Base-by-base conservation (phyloP, 1,284 basidiomycete species). In the Paramarasmius palmivorus region DNA sequence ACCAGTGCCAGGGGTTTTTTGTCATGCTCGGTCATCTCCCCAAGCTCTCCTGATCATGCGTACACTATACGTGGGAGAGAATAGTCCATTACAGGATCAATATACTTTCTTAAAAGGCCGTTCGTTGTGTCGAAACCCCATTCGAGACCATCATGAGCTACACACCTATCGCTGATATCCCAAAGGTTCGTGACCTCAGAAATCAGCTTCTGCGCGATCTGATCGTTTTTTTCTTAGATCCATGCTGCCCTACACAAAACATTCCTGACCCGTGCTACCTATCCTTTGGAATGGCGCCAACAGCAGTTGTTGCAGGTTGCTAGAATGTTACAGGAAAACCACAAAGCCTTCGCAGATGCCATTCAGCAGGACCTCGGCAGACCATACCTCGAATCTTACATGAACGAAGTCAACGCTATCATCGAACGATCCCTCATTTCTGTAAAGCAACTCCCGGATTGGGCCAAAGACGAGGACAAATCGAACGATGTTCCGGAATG, bases 251-350 rank as follows among this genome's bases (percentile, higher is more conserved):
- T 88, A 10, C 67, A 70, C 40, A 62, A 64, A 42, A 77, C 78
- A 10, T 88, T 86, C 69, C 65, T 70, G 17, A 69, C 76, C 4
- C 75, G 78, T 19, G 76, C 72, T 53, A 84, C 84, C 3, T 72
- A 75, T 23, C 68, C 77, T 10, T 63, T 86, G 47, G 73, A 71
- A 37, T 88, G 82, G 65, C 73, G 86, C 37, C 76, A 82, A 57
- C 76, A 77, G 52, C 84, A 88, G 68, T 76, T 88, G 49, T 78
- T 83, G 60, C 82, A 84, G 66, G 72, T 89, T 38, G 79, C 78
- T 10, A 85, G 77, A 55, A 66, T 88, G 63, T 61, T 87, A 49
- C 73, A 83, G 54, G 86, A 89, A 59, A 86, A 89, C 65, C 63
- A 70, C 40, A 65, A 72, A 10, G 68, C 66, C 8, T 72, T 88